phyloP scores from a whole-genome alignment of 2,329 filamentous ascomycete genomes.

The Scedosporium aurantiacum region DNA sequence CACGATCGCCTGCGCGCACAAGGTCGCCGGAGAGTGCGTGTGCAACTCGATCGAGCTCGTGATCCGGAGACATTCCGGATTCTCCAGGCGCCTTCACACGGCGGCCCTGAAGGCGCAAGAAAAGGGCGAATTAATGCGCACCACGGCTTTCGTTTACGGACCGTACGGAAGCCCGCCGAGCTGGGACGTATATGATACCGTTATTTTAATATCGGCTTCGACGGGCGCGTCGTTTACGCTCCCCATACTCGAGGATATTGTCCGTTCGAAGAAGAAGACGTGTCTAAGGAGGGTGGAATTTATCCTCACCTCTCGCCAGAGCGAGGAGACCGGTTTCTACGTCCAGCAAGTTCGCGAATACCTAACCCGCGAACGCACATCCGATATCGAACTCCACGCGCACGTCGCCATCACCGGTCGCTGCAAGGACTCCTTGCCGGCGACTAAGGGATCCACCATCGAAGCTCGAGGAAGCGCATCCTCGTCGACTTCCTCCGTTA shows the following conservation, averaged over 20 bases:
- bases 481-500: background rate
- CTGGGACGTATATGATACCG: slow-evolving; percentile 48
- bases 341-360: slow-evolving; percentile 35
- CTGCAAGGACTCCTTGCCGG: background rate
- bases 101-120: slow-evolving; percentile 26
- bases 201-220: slow-evolving; percentile 49
- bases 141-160: slow-evolving; percentile 41
- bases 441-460: background rate
- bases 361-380: slow-evolving; percentile 27
- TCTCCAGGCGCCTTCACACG: slow-evolving; percentile 41
- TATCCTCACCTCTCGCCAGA: slow-evolving; percentile 37
- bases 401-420: slow-evolving; percentile 41
- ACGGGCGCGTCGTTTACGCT: slow-evolving; percentile 53
- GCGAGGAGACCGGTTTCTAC: slow-evolving; percentile 46
- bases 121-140: slow-evolving; percentile 7
- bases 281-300: slow-evolving; percentile 45
- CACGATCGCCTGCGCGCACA: slow-evolving; percentile 47
- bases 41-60: slow-evolving; percentile 51
- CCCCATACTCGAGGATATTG: slow-evolving; percentile 45
- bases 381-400: slow-evolving; percentile 35
- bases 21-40: slow-evolving; percentile 36
- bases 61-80: slow-evolving; percentile 43
- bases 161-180: slow-evolving; percentile 44
- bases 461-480: background rate
- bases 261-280: slow-evolving; percentile 26